Evolutionary conservation across 1,284 basidiomycete species (phyloP), one percentile per base, ranked within the genome.

Genomic region (Moniliophthora roreri): DNA sequence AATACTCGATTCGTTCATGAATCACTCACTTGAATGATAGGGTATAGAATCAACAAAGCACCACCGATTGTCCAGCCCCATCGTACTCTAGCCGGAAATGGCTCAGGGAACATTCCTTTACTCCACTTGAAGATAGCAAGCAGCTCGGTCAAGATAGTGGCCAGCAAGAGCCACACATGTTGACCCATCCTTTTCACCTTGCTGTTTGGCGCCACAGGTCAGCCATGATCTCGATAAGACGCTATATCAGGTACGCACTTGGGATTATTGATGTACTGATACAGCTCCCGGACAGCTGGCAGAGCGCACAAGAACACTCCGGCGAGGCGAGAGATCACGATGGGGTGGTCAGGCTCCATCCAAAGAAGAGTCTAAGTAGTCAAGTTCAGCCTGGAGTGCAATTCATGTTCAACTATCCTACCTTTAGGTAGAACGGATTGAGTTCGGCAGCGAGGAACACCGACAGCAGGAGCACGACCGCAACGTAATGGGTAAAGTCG

Each of bases 281-380:
- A 89, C 32, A 91, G 69, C 69, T 92, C 89, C 59, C 89, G 74
- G 51, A 87, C 87, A 11, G 91, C 91, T 9, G 90, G 91, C 36
- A 93, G 72, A 13, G 85, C 91, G 63, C 90, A 93, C 3, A 92
- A 71, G 66, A 93, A 93, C 52, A 92, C 82, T 50, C 82, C 82
- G 6, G 82, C 83, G 10, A 93, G 77, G 28, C 90, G 80, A 55
- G 81, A 71, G 52, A 91, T 88, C 39, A 93, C 79, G 57, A 93
- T 83, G 7, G 89, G 89, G 67, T 92, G 89, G 64, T 91, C 86
- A 26, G 91, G 91, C 62, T 92, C 89, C 82, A 93, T 88, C 90
- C 91, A 93, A 36, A 93, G 74, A 54, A 93, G 71, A 48, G 79
- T 80, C 85, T 89, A 64, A 18, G 42, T n/a, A 32, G 18, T 50